A percentile compares a stretch with the other conserved stretches of the same genome.
These are phyloP conservation scores for Teratosphaeria viscida DNA, from an alignment of 2,329 filamentous ascomycete genomes.

Conservation along the genomic window DNA sequence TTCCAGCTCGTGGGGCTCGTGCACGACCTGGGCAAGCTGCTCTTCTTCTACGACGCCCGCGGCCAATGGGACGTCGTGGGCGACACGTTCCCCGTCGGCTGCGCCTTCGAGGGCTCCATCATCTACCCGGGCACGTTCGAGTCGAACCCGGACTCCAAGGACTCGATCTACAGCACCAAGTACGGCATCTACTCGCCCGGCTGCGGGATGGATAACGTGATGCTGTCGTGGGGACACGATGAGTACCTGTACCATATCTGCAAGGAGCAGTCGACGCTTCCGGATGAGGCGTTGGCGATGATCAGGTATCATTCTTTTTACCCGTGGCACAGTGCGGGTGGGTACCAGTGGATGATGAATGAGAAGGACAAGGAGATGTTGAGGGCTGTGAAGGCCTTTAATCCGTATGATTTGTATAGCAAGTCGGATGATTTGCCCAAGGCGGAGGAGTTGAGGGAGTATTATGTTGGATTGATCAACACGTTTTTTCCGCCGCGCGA, in stretches of 20 bases:
- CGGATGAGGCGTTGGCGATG: constrained; percentile 78
- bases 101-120: constrained; percentile 57
- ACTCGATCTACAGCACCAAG: constrained; percentile 64
- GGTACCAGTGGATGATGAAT: constrained; percentile 74
- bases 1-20: constrained; percentile 71
- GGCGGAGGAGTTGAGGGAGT: constrained; percentile 66
- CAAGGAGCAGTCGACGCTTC: constrained; percentile 70
- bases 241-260: constrained; percentile 81
- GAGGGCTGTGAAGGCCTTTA: constrained; percentile 73
- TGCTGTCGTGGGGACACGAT: constrained; percentile 85
- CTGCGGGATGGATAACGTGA: constrained; percentile 76
- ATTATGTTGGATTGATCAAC: constrained; percentile 64
- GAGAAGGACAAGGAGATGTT: constrained; percentile 72
- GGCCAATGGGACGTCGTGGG: constrained; percentile 93
- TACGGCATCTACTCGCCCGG: constrained; percentile 69
- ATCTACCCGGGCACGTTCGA: constrained; percentile 72
- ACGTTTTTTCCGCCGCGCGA: constrained; percentile 43
- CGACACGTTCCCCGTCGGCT: constrained; percentile 72
- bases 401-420: constrained; percentile 85
- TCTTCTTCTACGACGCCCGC: constrained; percentile 70
- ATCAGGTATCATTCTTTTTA: constrained; percentile 91
- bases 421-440: constrained; percentile 76
- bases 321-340: constrained; percentile 75
- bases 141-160: constrained; percentile 61
- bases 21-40: constrained; percentile 70